phyloP scores from a whole-genome alignment of 2,329 filamentous ascomycete genomes.

The Aciculosporium take region DNA sequence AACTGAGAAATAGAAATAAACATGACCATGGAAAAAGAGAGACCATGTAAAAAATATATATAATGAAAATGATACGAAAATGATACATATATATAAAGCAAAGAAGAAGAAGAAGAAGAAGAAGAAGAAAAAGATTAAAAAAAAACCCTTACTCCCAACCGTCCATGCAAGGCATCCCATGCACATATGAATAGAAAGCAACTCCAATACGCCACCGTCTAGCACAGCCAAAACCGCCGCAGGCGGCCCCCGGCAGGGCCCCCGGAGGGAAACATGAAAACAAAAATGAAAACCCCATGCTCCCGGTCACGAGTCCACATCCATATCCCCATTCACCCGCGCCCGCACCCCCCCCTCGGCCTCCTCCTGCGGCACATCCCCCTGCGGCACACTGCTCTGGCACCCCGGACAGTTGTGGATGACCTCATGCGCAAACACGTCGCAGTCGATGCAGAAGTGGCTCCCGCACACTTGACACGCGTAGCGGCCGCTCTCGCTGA shows the following conservation, averaged over 20 bases:
- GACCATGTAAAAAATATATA: background rate
- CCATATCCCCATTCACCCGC: conserved; percentile 29
- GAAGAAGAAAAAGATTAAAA: background rate
- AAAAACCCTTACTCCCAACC: background rate
- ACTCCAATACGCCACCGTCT: too few species aligned
- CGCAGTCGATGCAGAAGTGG: conserved; percentile 97
- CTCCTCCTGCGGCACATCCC: conserved; percentile 1
- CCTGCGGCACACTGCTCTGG: conserved; percentile 31
- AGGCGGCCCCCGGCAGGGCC: too few species aligned
- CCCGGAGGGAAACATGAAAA: too few species aligned
- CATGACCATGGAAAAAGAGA: too few species aligned
- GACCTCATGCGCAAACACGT: conserved; percentile 86
- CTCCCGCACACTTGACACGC: conserved; percentile 74
- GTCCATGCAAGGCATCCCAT: background rate
- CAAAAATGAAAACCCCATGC: background rate
- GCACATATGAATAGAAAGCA: too few species aligned
- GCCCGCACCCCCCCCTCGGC: conserved; percentile 4
- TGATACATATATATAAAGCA: background rate
- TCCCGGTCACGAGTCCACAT: conserved; percentile 17
- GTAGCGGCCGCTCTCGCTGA: conserved; percentile 78
- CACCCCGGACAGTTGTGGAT: conserved; percentile 95
- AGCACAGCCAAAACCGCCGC: too few species aligned
- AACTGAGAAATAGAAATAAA: background rate
- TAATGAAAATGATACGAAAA: background rate
- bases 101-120: background rate